Base-by-base conservation (phyloP, 1,139 yeast genomes). In the Suhomyces guaymorum region DNA sequence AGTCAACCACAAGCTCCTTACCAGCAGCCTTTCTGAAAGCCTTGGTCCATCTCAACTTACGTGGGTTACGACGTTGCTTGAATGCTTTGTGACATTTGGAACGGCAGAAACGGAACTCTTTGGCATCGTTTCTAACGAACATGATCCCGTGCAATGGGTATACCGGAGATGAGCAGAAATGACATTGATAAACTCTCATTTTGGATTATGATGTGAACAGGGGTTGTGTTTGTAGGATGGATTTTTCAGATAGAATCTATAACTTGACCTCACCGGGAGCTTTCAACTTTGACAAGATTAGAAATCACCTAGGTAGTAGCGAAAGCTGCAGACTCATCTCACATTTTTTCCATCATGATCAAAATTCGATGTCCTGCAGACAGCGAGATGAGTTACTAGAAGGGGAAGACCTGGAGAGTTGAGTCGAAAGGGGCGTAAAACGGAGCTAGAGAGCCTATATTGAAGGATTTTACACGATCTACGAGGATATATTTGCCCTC, bases 11-110 rank as follows among this genome's bases (percentile, higher is more conserved):
- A 74, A 92, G 79, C 63, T 92, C 99, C 64, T 92, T 92, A 55
- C 99, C 99, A 33, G 97, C 97, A 42, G 97, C 96, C 66, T 92
- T 92, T 71, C 99, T 82, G 78, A 94, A 92, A 1, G 98, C 97
- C 66, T 94, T 92, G 42, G 98, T 92, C 98, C 98, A 92, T 69
- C 79, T 84, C 65, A 90, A 82, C 68, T 92, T 92, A 71, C 99
- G 84, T 52, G 99, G 99, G 71, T 92, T 92, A 68, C 99, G 84
- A 75, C 96, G 90, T 73, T 89, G 95, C 66, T 92, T 92, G 81
- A 92, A 92, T 40, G 92, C 85, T 61, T 89, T 88, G 70, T 92
- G 98, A 70, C 99, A 92, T 63, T 94, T 92, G 47, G 97, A 89
- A 63, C 97, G 88, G 63, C 99, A 92, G 71, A 92, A 92, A 55